Evolutionary conservation across 106 monocot genomes (phyloP).

Genomic region (Phalaenopsis equestris): DNA sequence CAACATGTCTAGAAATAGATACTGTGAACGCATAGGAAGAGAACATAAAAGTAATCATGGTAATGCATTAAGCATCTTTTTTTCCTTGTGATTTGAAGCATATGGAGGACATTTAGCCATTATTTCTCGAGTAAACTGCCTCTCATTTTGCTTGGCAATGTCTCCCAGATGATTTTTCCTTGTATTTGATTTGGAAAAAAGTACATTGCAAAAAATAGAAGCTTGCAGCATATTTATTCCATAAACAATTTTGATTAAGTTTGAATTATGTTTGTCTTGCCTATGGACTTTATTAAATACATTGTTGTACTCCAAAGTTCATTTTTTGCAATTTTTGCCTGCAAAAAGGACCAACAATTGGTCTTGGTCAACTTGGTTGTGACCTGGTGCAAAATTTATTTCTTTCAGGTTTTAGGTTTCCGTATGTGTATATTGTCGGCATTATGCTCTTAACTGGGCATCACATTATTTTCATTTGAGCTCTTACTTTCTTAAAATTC

Average conservation of each 20-base stretch:
- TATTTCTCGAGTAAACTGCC: background rate
- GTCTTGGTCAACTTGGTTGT: background rate
- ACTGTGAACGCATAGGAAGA: conserved; percentile 92
- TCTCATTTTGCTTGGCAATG: background rate
- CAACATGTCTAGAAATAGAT: conserved; percentile 86
- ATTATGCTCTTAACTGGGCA: background rate
- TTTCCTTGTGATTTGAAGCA: background rate
- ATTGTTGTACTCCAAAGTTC: no score
- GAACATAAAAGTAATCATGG: conserved; percentile 99
- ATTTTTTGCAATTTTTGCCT: no score
- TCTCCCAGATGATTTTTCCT: background rate
- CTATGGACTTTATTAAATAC: background rate
- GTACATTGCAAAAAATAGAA: background rate
- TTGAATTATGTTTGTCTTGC: background rate
- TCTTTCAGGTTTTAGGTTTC: background rate
- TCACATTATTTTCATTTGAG: background rate
- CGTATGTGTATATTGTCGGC: background rate
- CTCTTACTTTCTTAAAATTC: background rate
- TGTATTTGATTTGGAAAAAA: background rate
- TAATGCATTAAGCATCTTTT: conserved; percentile 17
- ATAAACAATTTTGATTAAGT: background rate
- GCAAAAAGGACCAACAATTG: no score
- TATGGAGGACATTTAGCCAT: background rate
- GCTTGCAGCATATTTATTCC: background rate
- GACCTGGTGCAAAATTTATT: background rate